These are phyloP conservation scores for Calonectria naviculata DNA, from an alignment of 2,329 filamentous ascomycete species.

Conservation along the genomic window DNA sequence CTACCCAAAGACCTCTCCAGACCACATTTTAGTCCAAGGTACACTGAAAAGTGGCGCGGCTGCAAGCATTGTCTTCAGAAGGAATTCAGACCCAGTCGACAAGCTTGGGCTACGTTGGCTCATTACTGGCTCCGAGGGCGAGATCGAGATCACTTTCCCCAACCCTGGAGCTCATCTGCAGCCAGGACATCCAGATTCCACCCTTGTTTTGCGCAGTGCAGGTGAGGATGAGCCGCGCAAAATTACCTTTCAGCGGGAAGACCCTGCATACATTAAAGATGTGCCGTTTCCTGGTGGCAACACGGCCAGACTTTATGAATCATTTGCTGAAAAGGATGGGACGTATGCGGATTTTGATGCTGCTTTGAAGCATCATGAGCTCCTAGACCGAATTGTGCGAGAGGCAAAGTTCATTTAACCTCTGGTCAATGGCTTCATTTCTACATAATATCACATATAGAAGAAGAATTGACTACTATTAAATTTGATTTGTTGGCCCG, in stretches of 20 bases:
- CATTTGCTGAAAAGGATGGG: neutral
- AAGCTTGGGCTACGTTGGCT: slow-evolving; percentile 19
- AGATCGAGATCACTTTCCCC: slow-evolving; percentile 14
- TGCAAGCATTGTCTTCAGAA: slow-evolving; percentile 14
- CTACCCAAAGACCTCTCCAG: slow-evolving; percentile 12
- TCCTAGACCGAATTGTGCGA: neutral
- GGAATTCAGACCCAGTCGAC: slow-evolving; percentile 8
- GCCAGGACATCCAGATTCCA: neutral
- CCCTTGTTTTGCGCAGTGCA: neutral
- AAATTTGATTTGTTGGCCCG: no score
- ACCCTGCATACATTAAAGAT: neutral
- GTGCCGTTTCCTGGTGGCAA: neutral
- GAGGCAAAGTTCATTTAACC: neutral
- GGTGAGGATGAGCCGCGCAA: neutral
- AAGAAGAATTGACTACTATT: no score
- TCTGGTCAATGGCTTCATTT: neutral
- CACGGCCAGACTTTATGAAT: slow-evolving; percentile 1
- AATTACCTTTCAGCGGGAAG: neutral
- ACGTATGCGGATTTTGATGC: neutral
- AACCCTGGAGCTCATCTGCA: neutral
- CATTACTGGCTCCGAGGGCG: slow-evolving; percentile 26
- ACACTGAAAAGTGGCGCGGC: slow-evolving; percentile 14
- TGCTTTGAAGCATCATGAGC: neutral
- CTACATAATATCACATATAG: no score
- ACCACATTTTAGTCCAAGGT: slow-evolving; percentile 19